A percentile compares a stretch with the other conserved stretches of the same genome.
Evolutionary conservation across 176 grass and related monocot genomes (phyloP).

Genomic region (Cymbopogon citratus): DNA sequence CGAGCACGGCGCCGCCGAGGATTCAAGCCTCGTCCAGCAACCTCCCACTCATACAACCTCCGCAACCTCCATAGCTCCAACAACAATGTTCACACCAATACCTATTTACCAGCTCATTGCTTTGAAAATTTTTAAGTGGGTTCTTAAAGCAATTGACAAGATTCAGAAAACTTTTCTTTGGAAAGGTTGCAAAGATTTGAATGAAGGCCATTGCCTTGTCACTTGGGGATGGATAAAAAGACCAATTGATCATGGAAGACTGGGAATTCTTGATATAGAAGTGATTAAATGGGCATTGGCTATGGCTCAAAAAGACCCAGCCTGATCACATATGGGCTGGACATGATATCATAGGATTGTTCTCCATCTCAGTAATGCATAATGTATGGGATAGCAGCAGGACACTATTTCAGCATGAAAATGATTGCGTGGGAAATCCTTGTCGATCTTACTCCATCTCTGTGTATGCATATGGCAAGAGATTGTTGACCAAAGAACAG

Average conservation of each 20-base stretch:
- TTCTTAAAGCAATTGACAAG: not conserved
- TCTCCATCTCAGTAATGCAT: not conserved
- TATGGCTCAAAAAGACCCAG: not conserved
- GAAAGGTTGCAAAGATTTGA: not conserved
- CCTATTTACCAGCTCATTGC: not conserved
- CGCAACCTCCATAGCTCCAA: too few species aligned
- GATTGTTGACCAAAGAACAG: not conserved
- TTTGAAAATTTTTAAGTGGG: not conserved
- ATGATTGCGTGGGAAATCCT: not conserved
- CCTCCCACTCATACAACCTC: too few species aligned
- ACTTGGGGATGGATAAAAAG: not conserved
- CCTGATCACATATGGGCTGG: not conserved
- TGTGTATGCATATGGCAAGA: not conserved
- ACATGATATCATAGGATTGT: not conserved
- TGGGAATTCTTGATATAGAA: not conserved
- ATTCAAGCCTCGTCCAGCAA: too few species aligned
- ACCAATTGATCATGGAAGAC: not conserved
- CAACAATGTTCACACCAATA: not conserved
- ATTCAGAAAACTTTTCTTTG: not conserved
- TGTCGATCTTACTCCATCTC: not conserved
- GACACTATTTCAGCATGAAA: not conserved
- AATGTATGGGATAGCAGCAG: not conserved
- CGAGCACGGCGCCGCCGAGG: too few species aligned
- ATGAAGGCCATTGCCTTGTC: not conserved
- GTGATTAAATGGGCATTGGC: not conserved